phyloP scores from a whole-genome alignment of 2,329 filamentous ascomycete genomes.

The Ophidiomyces ophidiicola region DNA sequence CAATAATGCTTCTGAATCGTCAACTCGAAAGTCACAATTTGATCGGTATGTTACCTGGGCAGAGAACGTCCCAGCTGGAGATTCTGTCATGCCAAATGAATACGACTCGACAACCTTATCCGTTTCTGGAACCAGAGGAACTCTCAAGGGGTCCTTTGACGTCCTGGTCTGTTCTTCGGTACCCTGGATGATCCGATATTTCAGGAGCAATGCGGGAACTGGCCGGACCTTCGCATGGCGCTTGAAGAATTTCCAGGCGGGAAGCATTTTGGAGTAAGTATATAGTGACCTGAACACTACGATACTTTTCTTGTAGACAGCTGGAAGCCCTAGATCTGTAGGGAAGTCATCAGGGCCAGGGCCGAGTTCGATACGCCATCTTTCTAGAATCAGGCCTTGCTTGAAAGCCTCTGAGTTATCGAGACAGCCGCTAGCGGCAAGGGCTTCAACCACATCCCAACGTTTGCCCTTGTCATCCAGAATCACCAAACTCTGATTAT shows the following conservation, averaged over 20 bases:
- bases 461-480: constrained; percentile 80
- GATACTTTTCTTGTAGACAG: constrained; percentile 94
- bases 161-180: constrained; percentile 38
- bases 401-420: constrained; percentile 25
- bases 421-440: constrained; percentile 42
- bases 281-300: constrained; percentile 86
- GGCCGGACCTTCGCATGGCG: constrained; percentile 57
- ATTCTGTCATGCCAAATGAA: constrained; percentile 70
- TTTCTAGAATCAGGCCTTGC: constrained; percentile 65
- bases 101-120: constrained; percentile 60
- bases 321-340: constrained; percentile 53
- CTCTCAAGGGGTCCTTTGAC: constrained; percentile 55
- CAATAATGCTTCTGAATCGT: constrained; percentile 78
- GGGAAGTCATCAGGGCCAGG: constrained; percentile 43
- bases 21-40: constrained; percentile 81
- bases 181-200: constrained; percentile 64
- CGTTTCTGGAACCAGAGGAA: constrained; percentile 54
- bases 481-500: constrained; percentile 76
- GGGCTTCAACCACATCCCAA: constrained; percentile 79
- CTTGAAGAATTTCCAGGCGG: constrained; percentile 74
- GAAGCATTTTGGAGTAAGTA: constrained; percentile 67
- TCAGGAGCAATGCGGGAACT: constrained; percentile 54
- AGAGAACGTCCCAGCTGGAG: constrained; percentile 71
- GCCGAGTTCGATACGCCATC: constrained; percentile 79
- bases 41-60: constrained; percentile 74